These are phyloP conservation scores for Umbelopsis ramanniana DNA, from an alignment of 192 early-diverging fungal species.

Conservation along the genomic window DNA sequence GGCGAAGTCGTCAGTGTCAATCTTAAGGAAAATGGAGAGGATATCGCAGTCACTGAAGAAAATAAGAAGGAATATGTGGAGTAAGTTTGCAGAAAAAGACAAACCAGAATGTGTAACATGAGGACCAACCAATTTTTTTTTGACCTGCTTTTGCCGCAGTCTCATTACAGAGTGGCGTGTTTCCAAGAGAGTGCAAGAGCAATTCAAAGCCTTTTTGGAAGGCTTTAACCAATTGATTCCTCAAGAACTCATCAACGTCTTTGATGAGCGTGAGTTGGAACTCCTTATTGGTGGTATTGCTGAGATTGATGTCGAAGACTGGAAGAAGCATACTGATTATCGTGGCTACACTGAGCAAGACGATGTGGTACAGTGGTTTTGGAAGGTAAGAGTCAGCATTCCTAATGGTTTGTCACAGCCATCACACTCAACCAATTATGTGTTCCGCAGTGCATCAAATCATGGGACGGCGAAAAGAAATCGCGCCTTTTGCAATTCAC, in stretches of 20 bases:
- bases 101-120: neutral
- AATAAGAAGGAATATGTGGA: slow-evolving; percentile 96
- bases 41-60: slow-evolving; percentile 89
- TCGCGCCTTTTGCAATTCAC: slow-evolving; percentile 93
- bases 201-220: slow-evolving; percentile 86
- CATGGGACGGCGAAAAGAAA: slow-evolving; percentile 90
- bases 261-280: slow-evolving; percentile 97
- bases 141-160: slow-evolving; percentile 8
- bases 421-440: neutral
- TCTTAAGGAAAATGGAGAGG: slow-evolving; percentile 77
- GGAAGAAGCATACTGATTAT: slow-evolving; percentile 98
- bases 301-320: slow-evolving; percentile 94
- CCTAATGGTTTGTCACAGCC: neutral
- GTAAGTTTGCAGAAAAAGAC: slow-evolving; percentile 31
- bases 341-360: slow-evolving; percentile 93
- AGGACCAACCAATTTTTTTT: neutral
- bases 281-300: slow-evolving; percentile 93
- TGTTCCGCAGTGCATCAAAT: slow-evolving; percentile 61
- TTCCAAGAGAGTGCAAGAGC: slow-evolving; percentile 86
- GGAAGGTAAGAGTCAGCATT: slow-evolving; percentile 63
- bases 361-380: slow-evolving; percentile 92
- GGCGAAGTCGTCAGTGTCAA: slow-evolving; percentile 85
- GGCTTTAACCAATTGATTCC: slow-evolving; percentile 95
- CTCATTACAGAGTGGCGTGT: slow-evolving; percentile 86
- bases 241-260: slow-evolving; percentile 89